Percentiles rank a stretch among this genome's conserved stretches.
Conservation (phyloP, 192 early-diverging fungal genomes). For the Coemansia erecta region DNA sequence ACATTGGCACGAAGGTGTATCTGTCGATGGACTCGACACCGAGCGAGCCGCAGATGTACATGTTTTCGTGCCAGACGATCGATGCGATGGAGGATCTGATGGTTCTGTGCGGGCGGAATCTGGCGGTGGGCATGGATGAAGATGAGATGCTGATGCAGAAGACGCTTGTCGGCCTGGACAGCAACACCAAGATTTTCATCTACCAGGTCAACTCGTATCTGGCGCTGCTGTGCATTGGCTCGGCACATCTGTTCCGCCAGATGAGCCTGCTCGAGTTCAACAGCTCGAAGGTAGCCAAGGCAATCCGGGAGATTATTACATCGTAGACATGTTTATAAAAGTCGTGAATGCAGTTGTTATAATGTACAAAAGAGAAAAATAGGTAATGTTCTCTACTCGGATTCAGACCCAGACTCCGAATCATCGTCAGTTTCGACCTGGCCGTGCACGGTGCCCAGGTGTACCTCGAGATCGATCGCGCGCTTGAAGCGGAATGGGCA, state of each 20-base stretch:
- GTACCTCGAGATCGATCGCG: conserved; percentile 26
- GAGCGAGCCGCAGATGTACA: conserved; percentile 82
- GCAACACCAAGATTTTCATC: conserved; percentile 23
- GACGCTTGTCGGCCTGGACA: conserved; percentile 23
- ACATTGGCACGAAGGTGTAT: conserved; percentile 85
- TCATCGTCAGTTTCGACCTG: neutral
- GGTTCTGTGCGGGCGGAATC: conserved; percentile 57
- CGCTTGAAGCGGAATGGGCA: conserved; percentile 48
- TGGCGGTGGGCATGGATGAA: conserved; percentile 4
- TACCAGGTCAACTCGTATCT: conserved; percentile 41
- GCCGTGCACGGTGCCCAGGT: conserved; percentile 28
- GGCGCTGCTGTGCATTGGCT: conserved; percentile 33
- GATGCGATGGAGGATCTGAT: conserved; percentile 86
- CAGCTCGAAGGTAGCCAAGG: conserved; percentile 42
- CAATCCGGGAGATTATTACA: conserved; percentile 42
- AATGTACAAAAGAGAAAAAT: conserved; percentile 2
- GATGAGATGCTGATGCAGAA: conserved; percentile 21
- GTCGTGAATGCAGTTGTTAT: no score
- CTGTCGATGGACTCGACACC: conserved; percentile 94
- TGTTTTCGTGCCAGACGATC: conserved; percentile 94
- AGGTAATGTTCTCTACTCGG: no score
- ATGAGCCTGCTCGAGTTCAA: conserved; percentile 51
- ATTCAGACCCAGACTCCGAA: neutral
- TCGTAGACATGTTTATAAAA: neutral
- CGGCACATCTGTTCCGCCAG: conserved; percentile 23